Percentiles rank a stretch among this genome's conserved stretches.
Evolutionary conservation across 1,139 yeast genomes (phyloP).

Genomic region (Candida albicans): DNA sequence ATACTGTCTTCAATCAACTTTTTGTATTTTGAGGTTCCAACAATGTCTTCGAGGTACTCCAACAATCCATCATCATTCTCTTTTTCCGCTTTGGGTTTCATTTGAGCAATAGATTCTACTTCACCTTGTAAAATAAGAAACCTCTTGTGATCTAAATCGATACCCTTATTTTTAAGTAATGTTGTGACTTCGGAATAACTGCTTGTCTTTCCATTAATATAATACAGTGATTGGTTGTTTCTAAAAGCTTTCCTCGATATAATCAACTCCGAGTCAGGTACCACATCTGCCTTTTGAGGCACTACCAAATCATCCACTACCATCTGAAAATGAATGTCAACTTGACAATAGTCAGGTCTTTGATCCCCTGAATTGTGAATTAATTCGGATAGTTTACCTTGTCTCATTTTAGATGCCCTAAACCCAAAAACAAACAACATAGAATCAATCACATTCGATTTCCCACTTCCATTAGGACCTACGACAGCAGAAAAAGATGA

Average conservation of each 20-base stretch:
- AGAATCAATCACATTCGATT: conserved; percentile 95
- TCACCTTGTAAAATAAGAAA: conserved; percentile 96
- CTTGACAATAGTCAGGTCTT: conserved; percentile 73
- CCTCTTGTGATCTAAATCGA: conserved; percentile 92
- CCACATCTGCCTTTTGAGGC: conserved; percentile 38
- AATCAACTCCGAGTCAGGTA: conserved; percentile 60
- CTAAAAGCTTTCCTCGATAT: conserved; percentile 78
- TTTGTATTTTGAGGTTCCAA: conserved; percentile 89
- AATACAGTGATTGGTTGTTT: conserved; percentile 79
- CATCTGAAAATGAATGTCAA: conserved; percentile 86
- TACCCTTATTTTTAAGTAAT: conserved; percentile 76
- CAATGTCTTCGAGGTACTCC: conserved; percentile 94
- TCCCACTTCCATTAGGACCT: conserved; percentile 99
- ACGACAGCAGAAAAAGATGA: conserved; percentile 94
- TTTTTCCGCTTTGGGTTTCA: conserved; percentile 95
- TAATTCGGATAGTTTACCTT: conserved; percentile 83
- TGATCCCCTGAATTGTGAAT: conserved; percentile 78
- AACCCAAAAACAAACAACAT: conserved; percentile 96
- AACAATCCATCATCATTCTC: conserved; percentile 92
- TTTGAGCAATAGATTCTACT: conserved; percentile 96
- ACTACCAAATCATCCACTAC: conserved; percentile 59
- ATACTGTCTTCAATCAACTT: conserved; percentile 67
- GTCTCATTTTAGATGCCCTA: conserved; percentile 95
- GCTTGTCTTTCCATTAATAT: conserved; percentile 67
- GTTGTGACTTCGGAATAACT: conserved; percentile 78